phyloP scores from a whole-genome alignment of 352 stramenopile species.

The Globisporangium nunn region DNA sequence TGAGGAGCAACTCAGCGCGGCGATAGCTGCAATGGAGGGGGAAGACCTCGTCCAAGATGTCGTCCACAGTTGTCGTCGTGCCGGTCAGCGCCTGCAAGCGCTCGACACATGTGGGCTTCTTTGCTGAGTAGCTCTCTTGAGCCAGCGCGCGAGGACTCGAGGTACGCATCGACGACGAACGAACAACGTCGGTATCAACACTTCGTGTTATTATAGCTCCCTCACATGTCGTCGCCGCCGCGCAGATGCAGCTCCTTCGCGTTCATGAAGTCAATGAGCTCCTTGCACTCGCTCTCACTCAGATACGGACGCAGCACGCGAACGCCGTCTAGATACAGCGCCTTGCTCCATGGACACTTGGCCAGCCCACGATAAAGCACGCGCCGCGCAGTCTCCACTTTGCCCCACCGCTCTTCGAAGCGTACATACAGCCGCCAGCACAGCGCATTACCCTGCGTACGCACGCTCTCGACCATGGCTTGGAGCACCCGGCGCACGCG shows the following conservation, averaged over 20 bases:
- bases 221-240: constrained; percentile 8
- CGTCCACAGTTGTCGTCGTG: constrained; percentile 17
- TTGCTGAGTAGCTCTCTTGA: neutral
- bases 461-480: constrained; percentile 44
- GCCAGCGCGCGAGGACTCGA: neutral
- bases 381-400: constrained; percentile 58
- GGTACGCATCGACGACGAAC: neutral
- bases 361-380: constrained; percentile 69
- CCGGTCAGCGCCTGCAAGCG: constrained; percentile 17
- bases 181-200: too few relatives aligned
- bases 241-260: constrained; percentile 71
- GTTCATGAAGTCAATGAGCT: constrained; percentile 61
- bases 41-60: constrained; percentile 29
- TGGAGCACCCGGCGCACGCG: constrained; percentile 61
- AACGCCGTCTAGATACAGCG: constrained; percentile 61
- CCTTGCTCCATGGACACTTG: constrained; percentile 75
- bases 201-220: too few relatives aligned
- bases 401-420: constrained; percentile 68
- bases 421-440: constrained; percentile 70
- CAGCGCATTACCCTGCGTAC: constrained; percentile 47
- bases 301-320: constrained; percentile 59
- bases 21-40: constrained; percentile 22
- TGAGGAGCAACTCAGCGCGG: constrained; percentile 12
- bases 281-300: constrained; percentile 43
- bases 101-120: constrained; percentile 11